A percentile compares a stretch with the other conserved stretches of the same genome.
Conservation (phyloP, 2,329 filamentous ascomycete genomes). For the Exophiala aquamarina region DNA sequence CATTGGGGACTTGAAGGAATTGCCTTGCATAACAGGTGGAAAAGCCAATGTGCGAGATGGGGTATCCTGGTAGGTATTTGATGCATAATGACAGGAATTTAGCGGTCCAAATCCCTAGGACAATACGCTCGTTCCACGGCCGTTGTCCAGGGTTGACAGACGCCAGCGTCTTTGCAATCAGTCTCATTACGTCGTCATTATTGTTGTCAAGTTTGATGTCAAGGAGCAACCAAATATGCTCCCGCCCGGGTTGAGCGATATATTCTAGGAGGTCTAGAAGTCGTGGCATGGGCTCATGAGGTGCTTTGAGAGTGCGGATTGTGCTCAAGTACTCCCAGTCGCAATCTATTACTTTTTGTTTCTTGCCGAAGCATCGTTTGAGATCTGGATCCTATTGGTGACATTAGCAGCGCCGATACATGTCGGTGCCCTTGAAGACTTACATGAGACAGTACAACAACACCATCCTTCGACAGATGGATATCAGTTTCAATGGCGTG, state of each 20-base stretch:
- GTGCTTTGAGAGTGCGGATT: slow-evolving; percentile 65
- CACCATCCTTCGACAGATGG: slow-evolving; percentile 76
- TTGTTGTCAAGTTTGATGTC: slow-evolving; percentile 70
- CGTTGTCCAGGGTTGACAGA: slow-evolving; percentile 47
- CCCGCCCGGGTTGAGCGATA: slow-evolving; percentile 62
- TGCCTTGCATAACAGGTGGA: slow-evolving; percentile 62
- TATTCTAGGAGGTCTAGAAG: slow-evolving; percentile 73
- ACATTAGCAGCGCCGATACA: too few relatives aligned
- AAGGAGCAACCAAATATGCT: slow-evolving; percentile 75
- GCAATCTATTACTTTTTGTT: slow-evolving; percentile 70
- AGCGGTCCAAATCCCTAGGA: slow-evolving; percentile 80
- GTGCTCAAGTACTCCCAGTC: slow-evolving; percentile 72
- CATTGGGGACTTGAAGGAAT: slow-evolving; percentile 66
- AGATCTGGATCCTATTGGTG: slow-evolving; percentile 73
- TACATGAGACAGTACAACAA: slow-evolving; percentile 83
- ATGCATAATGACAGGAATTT: slow-evolving; percentile 67
- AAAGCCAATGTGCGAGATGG: slow-evolving; percentile 43
- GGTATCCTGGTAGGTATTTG: slow-evolving; percentile 47
- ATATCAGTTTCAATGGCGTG: slow-evolving; percentile 88
- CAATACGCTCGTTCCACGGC: slow-evolving; percentile 71
- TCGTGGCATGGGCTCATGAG: slow-evolving; percentile 70
- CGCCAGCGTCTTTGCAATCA: slow-evolving; percentile 64
- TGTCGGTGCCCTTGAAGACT: too few relatives aligned
- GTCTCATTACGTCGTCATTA: slow-evolving; percentile 66
- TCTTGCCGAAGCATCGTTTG: slow-evolving; percentile 77